These are phyloP conservation scores for Obba rivulosa DNA, from an alignment of 768 basidiomycete species.

Conservation along the genomic window DNA sequence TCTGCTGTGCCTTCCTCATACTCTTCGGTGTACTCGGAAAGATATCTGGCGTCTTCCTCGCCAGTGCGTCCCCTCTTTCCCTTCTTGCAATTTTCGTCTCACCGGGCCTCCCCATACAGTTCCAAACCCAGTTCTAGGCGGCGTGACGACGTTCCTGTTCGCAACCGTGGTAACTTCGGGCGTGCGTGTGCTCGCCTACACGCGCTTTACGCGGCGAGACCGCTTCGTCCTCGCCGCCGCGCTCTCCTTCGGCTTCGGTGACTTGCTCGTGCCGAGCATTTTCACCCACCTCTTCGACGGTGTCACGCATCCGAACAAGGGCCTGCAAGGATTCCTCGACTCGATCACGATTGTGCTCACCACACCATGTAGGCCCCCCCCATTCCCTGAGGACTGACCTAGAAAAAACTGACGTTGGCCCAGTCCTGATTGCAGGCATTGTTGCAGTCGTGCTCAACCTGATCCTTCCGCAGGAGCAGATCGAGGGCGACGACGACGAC, in stretches of 20 bases:
- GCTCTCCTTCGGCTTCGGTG: slow-evolving; percentile 63
- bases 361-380: slow-evolving; percentile 55
- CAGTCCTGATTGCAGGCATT: slow-evolving; percentile 38
- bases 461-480: slow-evolving; percentile 34
- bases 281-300: slow-evolving; percentile 69
- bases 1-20: slow-evolving; percentile 77
- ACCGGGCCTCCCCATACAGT: slow-evolving; percentile 29
- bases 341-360: slow-evolving; percentile 77
- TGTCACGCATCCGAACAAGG: slow-evolving; percentile 45
- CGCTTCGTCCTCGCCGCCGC: slow-evolving; percentile 69
- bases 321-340: slow-evolving; percentile 63
- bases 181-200: slow-evolving; percentile 59
- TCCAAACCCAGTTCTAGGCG: slow-evolving; percentile 76
- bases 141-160: slow-evolving; percentile 85
- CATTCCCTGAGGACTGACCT: neutral
- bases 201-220: slow-evolving; percentile 51
- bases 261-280: slow-evolving; percentile 59
- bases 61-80: slow-evolving; percentile 37
- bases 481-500: slow-evolving; percentile 15
- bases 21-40: slow-evolving; percentile 79
- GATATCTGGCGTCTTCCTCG: slow-evolving; percentile 77
- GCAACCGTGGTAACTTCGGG: slow-evolving; percentile 70
- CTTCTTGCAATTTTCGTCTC: neutral
- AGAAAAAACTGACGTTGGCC: neutral
- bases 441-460: slow-evolving; percentile 41